Evolutionary conservation across 495 filamentous ascomycete genomes (phyloP).

Genomic region (Talaromyces wortmannii): DNA sequence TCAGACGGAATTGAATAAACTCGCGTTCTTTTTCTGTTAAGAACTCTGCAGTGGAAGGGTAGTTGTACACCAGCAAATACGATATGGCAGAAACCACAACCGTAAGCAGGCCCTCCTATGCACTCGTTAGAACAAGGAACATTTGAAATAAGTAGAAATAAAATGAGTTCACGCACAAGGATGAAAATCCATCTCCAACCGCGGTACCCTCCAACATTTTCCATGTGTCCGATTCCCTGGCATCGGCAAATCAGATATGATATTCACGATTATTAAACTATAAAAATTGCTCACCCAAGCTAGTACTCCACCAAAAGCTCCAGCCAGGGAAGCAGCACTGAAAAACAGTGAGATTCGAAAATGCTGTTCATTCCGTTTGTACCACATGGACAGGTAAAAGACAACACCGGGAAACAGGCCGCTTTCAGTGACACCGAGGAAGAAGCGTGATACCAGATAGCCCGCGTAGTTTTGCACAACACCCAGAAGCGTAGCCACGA

Average conservation of each 20-base stretch:
- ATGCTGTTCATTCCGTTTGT: slow-evolving; percentile 64
- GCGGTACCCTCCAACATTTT: slow-evolving; percentile 52
- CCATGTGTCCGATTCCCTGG: slow-evolving; percentile 51
- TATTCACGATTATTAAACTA: background rate
- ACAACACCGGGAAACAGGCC: slow-evolving; percentile 71
- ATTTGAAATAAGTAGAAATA: background rate
- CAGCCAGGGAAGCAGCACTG: slow-evolving; percentile 64
- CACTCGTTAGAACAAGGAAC: background rate
- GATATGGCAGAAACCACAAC: slow-evolving; percentile 52
- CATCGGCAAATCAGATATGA: background rate
- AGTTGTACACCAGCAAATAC: slow-evolving; percentile 69
- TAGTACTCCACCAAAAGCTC: slow-evolving; percentile 73
- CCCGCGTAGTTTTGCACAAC: slow-evolving; percentile 59
- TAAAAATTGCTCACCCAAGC: slow-evolving; percentile 41
- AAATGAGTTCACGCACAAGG: slow-evolving; percentile 36
- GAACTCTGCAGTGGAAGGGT: slow-evolving; percentile 63
- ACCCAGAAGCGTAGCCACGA: slow-evolving; percentile 66
- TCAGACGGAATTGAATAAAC: slow-evolving; percentile 52
- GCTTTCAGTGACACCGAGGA: slow-evolving; percentile 46
- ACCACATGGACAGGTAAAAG: slow-evolving; percentile 84
- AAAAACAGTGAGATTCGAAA: slow-evolving; percentile 74
- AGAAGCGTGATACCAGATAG: slow-evolving; percentile 57
- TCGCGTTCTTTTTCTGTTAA: slow-evolving; percentile 56
- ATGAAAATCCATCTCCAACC: slow-evolving; percentile 88
- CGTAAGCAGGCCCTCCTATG: slow-evolving; percentile 62